These are phyloP conservation scores for Cladophialophora yegresii DNA, from an alignment of 2,329 filamentous ascomycete genomes.

Conservation along the genomic window DNA sequence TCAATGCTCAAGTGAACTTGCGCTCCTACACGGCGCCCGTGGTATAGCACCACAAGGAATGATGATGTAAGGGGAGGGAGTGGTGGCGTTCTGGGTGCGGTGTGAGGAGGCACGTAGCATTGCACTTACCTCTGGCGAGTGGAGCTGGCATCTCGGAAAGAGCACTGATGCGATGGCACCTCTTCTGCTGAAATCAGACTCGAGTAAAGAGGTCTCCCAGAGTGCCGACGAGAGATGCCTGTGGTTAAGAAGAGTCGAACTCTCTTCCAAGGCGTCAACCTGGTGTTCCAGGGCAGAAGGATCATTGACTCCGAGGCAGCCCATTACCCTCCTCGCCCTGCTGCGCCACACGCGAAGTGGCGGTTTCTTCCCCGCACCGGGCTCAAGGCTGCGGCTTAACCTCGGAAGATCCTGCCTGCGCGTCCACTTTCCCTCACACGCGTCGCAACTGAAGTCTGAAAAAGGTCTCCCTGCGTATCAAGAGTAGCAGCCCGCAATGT, in stretches of 20 bases:
- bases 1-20: not conserved
- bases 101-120: constrained; percentile 13
- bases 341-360: constrained; percentile 24
- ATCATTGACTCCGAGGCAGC: constrained; percentile 4
- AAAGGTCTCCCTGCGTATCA: not conserved
- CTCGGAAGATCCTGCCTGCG: constrained; percentile 2
- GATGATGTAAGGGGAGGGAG: constrained; percentile 33
- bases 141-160: constrained; percentile 48
- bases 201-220: not conserved
- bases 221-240: not conserved
- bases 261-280: constrained; percentile 25
- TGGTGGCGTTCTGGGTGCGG: not conserved
- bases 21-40: not conserved
- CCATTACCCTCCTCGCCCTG: too few species aligned
- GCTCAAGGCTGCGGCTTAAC: not conserved
- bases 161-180: not conserved
- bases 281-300: constrained; percentile 9
- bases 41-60: not conserved
- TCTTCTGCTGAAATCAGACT: not conserved
- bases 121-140: constrained; percentile 50
- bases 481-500: constrained; percentile 22
- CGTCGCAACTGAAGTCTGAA: constrained; percentile 8
- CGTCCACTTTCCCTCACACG: not conserved
- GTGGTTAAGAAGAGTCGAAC: constrained; percentile 4
- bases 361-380: constrained; percentile 8